These are phyloP conservation scores for Cyanidioschyzon merolae DNA, from an alignment of 23 red algal species.

Conservation along the genomic window DNA sequence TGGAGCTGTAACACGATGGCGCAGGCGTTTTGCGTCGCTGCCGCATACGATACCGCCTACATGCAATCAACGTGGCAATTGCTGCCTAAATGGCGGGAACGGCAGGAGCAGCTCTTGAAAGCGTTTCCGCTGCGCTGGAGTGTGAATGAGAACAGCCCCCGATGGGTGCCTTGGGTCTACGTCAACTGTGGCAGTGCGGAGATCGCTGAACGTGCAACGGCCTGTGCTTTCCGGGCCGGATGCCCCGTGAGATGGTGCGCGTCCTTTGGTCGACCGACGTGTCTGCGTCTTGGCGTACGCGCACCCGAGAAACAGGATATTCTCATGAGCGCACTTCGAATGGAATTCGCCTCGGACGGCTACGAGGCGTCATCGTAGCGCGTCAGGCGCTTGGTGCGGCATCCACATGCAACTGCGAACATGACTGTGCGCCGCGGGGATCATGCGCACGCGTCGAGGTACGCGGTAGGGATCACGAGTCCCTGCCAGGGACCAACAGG, in stretches of 20 bases:
- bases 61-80: constrained; percentile 63
- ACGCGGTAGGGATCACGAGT: too few relatives aligned
- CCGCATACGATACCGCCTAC: constrained; percentile 50
- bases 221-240: constrained; percentile 48
- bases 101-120: constrained; percentile 25
- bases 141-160: constrained; percentile 35
- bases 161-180: constrained; percentile 92
- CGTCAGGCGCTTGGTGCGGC: too few relatives aligned
- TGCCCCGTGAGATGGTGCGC: constrained; percentile 82
- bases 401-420: too few relatives aligned
- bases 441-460: too few relatives aligned
- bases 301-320: constrained; percentile 55
- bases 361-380: neutral
- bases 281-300: constrained; percentile 74
- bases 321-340: constrained; percentile 50
- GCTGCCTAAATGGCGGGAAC: constrained; percentile 51
- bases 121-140: constrained; percentile 44
- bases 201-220: constrained; percentile 36
- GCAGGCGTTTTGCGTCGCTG: constrained; percentile 75
- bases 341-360: constrained; percentile 26
- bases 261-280: constrained; percentile 53
- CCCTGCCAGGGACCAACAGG: too few relatives aligned
- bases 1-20: constrained; percentile 74
- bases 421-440: too few relatives aligned
- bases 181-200: constrained; percentile 37